phyloP scores from a whole-genome alignment of 305 asterid genomes.

The Lippia alba region DNA sequence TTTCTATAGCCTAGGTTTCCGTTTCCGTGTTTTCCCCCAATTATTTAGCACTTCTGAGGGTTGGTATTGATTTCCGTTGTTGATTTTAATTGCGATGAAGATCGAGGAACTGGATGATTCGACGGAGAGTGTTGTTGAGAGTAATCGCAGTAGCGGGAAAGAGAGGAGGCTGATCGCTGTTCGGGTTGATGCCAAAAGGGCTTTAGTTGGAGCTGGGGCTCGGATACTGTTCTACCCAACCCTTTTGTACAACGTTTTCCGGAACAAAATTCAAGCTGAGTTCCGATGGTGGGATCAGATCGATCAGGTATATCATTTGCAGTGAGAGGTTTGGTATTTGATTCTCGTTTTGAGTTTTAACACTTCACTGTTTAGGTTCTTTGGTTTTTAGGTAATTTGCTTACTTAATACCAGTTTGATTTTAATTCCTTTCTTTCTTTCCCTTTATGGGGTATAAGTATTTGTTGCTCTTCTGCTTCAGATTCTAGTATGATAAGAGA shows the following conservation, averaged over 20 bases:
- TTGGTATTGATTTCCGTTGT: constrained; percentile 4
- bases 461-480: no score
- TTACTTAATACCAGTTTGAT: not conserved
- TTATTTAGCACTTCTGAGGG: not conserved
- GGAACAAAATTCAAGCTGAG: constrained; percentile 80
- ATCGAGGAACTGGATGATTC: constrained; percentile 74
- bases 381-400: constrained; percentile 9
- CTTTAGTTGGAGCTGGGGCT: constrained; percentile 92
- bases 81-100: constrained; percentile 59
- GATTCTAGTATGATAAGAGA: no score
- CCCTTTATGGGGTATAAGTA: no score
- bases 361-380: not conserved
- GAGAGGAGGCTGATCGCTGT: constrained; percentile 60
- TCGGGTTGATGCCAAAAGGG: constrained; percentile 82
- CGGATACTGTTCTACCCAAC: constrained; percentile 96
- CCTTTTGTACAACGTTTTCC: constrained; percentile 84
- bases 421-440: not conserved
- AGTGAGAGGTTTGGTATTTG: not conserved
- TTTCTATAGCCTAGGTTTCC: constrained; percentile 16
- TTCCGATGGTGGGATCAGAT: constrained; percentile 98
- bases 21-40: constrained; percentile 13
- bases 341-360: not conserved
- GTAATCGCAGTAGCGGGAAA: constrained; percentile 26
- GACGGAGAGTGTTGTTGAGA: constrained; percentile 38
- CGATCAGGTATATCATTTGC: constrained; percentile 63